These are phyloP conservation scores for Xylaria sp. DNA, from an alignment of 2,329 filamentous ascomycete genomes.

Conservation along the genomic window DNA sequence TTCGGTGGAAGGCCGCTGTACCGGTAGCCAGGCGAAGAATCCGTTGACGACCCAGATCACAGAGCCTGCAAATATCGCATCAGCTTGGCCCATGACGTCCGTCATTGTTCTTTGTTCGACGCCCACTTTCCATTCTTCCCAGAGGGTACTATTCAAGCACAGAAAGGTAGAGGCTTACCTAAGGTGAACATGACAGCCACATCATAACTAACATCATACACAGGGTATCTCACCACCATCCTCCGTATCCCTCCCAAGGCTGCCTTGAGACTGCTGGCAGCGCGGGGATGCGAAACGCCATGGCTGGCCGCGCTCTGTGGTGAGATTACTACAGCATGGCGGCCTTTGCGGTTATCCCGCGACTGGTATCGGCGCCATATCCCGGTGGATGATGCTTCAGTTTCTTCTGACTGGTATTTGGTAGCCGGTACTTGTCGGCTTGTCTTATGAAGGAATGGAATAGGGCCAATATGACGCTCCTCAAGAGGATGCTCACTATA, in stretches of 20 bases:
- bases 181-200: constrained; percentile 35
- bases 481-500: constrained; percentile 2
- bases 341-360: constrained; percentile 36
- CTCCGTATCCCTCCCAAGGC: constrained; percentile 23
- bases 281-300: constrained; percentile 22
- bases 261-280: constrained; percentile 12
- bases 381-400: neutral
- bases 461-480: constrained; percentile 10
- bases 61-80: constrained; percentile 24
- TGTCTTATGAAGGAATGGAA: constrained; percentile 18
- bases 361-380: constrained; percentile 29
- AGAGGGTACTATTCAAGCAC: neutral
- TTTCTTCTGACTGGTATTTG: neutral
- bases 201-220: constrained; percentile 35
- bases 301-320: constrained; percentile 18
- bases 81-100: neutral
- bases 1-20: constrained; percentile 23
- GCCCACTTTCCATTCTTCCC: neutral
- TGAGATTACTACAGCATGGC: constrained; percentile 30
- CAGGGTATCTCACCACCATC: constrained; percentile 29
- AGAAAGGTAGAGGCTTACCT: constrained; percentile 10
- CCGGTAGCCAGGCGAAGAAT: constrained; percentile 34
- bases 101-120: neutral
- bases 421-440: constrained; percentile 7
- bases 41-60: constrained; percentile 37